phyloP scores from a whole-genome alignment of 345 rosid species.

The Excoecaria agallocha region DNA sequence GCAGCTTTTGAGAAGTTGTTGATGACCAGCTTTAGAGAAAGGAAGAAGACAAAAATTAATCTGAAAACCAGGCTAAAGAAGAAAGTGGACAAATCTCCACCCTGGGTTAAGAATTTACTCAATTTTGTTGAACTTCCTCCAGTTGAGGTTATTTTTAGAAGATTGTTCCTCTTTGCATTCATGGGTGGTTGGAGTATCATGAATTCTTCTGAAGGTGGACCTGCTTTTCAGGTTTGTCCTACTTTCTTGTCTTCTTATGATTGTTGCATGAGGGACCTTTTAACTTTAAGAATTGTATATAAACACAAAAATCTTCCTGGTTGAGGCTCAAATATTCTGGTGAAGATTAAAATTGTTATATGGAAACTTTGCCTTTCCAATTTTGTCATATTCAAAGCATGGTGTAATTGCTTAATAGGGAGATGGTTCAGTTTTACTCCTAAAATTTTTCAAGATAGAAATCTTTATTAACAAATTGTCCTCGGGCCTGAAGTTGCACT shows the following conservation, averaged over 20 bases:
- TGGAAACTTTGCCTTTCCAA: background rate
- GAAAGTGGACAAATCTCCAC: slow-evolving; percentile 94
- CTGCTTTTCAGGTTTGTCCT: slow-evolving; percentile 91
- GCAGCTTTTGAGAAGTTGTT: slow-evolving; percentile 93
- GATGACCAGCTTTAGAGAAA: slow-evolving; percentile 66
- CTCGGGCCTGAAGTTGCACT: too few relatives aligned
- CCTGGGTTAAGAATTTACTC: slow-evolving; percentile 74
- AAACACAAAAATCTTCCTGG: background rate
- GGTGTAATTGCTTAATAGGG: too few relatives aligned
- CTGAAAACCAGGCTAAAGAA: slow-evolving; percentile 78
- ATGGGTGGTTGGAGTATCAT: slow-evolving; percentile 99
- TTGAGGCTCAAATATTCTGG: background rate
- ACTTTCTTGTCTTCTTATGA: slow-evolving; percentile 10
- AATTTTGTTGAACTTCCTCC: slow-evolving; percentile 86
- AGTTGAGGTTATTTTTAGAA: slow-evolving; percentile 71
- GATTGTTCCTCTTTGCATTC: slow-evolving; percentile 91
- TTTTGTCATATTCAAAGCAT: background rate
- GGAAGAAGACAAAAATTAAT: slow-evolving; percentile 88
- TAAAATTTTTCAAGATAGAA: too few relatives aligned
- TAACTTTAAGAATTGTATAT: background rate
- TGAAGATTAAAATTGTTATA: background rate
- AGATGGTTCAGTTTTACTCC: too few relatives aligned
- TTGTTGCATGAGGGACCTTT: background rate
- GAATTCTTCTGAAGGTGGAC: slow-evolving; percentile 97
- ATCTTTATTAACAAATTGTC: too few relatives aligned